These are phyloP conservation scores for Chaetothyriales sp. DNA, from an alignment of 2,329 filamentous ascomycete genomes.

Conservation along the genomic window DNA sequence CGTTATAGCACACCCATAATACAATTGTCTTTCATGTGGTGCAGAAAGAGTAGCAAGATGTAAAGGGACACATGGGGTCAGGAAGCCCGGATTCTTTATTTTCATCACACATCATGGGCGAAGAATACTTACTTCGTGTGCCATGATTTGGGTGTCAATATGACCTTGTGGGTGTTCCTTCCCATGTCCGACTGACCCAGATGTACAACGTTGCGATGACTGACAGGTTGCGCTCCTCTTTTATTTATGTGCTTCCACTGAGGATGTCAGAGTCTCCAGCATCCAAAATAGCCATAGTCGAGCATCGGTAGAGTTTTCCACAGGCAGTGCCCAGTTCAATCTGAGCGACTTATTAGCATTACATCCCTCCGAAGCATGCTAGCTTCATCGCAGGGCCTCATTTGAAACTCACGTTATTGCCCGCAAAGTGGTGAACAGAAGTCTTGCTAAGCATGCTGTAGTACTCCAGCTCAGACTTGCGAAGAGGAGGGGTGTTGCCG, in stretches of 20 bases:
- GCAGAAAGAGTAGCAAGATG: neutral
- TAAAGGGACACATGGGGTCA: neutral
- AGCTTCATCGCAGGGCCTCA: constrained; percentile 84
- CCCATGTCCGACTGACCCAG: neutral
- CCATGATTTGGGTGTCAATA: neutral
- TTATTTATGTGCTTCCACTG: constrained; percentile 29
- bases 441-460: constrained; percentile 39
- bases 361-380: constrained; percentile 72
- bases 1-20: neutral
- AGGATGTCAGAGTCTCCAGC: constrained; percentile 98
- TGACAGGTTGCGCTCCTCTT: neutral
- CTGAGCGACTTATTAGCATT: constrained; percentile 35
- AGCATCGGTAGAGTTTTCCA: constrained; percentile 98
- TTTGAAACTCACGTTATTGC: constrained; percentile 82
- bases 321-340: constrained; percentile 97
- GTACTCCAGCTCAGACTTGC: constrained; percentile 94
- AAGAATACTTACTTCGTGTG: neutral
- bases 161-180: neutral
- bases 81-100: neutral
- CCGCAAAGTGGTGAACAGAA: constrained; percentile 91
- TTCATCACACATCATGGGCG: neutral
- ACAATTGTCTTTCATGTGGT: neutral
- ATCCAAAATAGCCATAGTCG: constrained; percentile 92
- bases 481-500: constrained; percentile 92
- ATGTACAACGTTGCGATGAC: neutral